Conservation (phyloP, 2,329 filamentous ascomycete genomes). For the Ceratocystis colombiana region DNA sequence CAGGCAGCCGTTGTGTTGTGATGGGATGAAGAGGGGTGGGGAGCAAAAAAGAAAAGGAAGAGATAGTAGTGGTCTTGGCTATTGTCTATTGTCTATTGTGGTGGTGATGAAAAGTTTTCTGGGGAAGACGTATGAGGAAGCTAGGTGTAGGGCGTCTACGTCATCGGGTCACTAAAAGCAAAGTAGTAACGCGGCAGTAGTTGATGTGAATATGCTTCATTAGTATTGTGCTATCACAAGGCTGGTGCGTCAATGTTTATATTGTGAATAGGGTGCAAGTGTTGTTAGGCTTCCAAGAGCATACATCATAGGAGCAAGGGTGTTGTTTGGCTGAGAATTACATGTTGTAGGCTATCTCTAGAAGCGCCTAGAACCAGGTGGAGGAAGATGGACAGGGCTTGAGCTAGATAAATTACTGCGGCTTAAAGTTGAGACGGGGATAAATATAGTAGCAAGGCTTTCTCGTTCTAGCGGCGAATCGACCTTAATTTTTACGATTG, state of each 20-base stretch:
- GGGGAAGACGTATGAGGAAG: not conserved
- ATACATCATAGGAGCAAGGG: not conserved
- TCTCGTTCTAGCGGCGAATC: not conserved
- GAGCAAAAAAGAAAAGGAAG: not conserved
- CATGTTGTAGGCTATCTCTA: not conserved
- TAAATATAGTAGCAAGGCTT: not conserved
- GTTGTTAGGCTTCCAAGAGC: constrained; percentile 5
- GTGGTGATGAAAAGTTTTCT: not conserved
- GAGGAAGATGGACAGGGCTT: not conserved
- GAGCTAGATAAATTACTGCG: not conserved
- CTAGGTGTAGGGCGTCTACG: too few species aligned
- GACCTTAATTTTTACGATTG: too few species aligned
- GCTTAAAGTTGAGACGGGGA: not conserved
- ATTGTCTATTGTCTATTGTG: not conserved
- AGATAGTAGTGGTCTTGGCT: not conserved
- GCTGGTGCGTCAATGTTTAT: not conserved
- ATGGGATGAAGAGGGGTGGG: not conserved
- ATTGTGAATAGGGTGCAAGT: not conserved
- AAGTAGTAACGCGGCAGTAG: too few species aligned
- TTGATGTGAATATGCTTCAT: too few species aligned
- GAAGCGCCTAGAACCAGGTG: not conserved
- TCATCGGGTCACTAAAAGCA: too few species aligned
- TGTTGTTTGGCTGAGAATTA: not conserved
- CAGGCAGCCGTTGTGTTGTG: not conserved
- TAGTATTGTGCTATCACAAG: not conserved